Conservation (phyloP, 225 moss, liverwort and hornwort genomes). For the Sphagnum contortum region DNA sequence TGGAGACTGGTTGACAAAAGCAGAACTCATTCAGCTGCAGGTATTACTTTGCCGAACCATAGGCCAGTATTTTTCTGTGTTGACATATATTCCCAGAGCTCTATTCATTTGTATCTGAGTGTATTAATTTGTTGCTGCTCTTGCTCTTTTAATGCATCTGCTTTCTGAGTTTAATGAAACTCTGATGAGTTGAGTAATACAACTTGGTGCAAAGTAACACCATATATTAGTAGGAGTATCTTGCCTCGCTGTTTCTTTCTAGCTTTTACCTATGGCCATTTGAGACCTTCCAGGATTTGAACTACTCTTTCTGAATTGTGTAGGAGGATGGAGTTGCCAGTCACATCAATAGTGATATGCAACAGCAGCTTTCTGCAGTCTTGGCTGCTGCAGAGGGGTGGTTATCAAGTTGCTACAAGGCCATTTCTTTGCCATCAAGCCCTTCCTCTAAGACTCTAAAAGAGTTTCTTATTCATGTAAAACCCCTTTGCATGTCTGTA, state of each 20-base stretch:
- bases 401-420: slow-evolving; percentile 65
- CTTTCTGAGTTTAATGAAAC: too few species aligned
- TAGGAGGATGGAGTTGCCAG: slow-evolving; percentile 63
- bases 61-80: too few species aligned
- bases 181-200: too few species aligned
- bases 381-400: slow-evolving; percentile 48
- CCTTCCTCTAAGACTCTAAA: slow-evolving; percentile 34
- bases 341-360: slow-evolving; percentile 68
- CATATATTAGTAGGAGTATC: too few species aligned
- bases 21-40: slow-evolving; percentile 74
- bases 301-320: slow-evolving; percentile 4
- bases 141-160: too few species aligned
- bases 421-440: slow-evolving; percentile 48
- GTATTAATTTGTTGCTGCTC: too few species aligned
- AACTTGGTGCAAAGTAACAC: too few species aligned
- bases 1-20: slow-evolving; percentile 48
- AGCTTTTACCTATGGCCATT: too few species aligned
- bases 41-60: slow-evolving; percentile 16
- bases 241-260: too few species aligned
- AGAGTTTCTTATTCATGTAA: slow-evolving; percentile 58
- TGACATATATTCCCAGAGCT: too few species aligned
- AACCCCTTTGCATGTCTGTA: neutral
- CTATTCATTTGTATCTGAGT: too few species aligned
- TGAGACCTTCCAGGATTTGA: neutral
- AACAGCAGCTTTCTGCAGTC: slow-evolving; percentile 45